Percentiles rank a stretch among this genome's conserved stretches.
Conservation (phyloP, 305 asterid species). For the Fraxinus platypoda region DNA sequence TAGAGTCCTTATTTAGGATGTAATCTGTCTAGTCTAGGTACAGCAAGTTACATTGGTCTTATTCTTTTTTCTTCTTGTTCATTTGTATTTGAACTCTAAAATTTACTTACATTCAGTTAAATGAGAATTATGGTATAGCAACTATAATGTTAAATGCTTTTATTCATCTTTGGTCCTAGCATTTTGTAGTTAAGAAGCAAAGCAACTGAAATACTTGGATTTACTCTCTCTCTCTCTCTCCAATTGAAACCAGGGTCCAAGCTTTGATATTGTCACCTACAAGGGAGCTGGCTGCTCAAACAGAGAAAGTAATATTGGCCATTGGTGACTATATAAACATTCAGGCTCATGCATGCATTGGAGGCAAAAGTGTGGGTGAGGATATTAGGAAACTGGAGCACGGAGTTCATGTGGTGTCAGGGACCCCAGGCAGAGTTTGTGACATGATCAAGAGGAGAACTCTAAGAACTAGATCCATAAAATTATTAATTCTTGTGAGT, state of each 20-base stretch:
- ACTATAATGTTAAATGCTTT: neutral
- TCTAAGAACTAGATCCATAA: constrained; percentile 71
- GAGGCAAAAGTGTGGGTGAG: constrained; percentile 92
- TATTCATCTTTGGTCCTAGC: neutral
- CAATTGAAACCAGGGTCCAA: constrained; percentile 56
- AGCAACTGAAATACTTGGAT: neutral
- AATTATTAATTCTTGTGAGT: constrained; percentile 69
- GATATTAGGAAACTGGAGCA: constrained; percentile 85
- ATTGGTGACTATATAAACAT: constrained; percentile 76
- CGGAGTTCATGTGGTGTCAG: constrained; percentile 95
- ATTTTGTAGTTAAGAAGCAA: neutral
- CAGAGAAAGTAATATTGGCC: constrained; percentile 80
- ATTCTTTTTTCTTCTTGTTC: neutral
- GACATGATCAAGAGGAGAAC: constrained; percentile 95
- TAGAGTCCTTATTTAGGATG: neutral
- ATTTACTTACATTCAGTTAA: neutral
- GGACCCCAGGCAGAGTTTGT: constrained; percentile 93
- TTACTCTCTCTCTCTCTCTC: neutral
- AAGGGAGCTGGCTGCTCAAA: constrained; percentile 90
- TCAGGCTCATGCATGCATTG: constrained; percentile 89
- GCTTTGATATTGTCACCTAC: constrained; percentile 92
- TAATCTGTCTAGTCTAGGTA: neutral
- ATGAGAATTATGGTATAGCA: neutral
- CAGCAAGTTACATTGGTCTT: neutral
- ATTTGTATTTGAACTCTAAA: neutral